Evolutionary conservation across 345 rosid species (phyloP).

Genomic region (Chamaenerion angustifolium): DNA sequence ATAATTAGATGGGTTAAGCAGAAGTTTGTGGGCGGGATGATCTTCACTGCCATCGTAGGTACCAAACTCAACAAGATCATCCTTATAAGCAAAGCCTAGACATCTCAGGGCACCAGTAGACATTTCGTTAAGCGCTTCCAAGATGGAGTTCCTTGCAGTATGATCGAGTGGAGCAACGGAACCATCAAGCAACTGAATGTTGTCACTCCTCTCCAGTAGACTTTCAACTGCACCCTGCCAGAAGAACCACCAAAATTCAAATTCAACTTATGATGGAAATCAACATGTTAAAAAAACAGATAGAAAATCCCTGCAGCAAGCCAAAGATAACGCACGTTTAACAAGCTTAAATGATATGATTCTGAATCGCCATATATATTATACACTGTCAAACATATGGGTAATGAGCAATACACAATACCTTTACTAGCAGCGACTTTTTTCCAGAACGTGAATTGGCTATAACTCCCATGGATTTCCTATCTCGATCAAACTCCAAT

Average conservation of each 20-base stretch:
- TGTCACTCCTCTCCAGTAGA: constrained; percentile 74
- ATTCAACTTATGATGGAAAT: neutral
- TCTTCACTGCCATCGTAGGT: constrained; percentile 80
- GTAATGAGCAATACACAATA: constrained; percentile 7
- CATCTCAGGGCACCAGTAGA: constrained; percentile 71
- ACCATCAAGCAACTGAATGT: constrained; percentile 62
- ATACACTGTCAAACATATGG: neutral
- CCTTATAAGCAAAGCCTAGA: constrained; percentile 73
- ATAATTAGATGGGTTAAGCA: constrained; percentile 61
- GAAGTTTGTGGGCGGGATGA: constrained; percentile 74
- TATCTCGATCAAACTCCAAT: constrained; percentile 80
- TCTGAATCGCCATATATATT: neutral
- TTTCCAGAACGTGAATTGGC: constrained; percentile 62
- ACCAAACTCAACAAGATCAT: constrained; percentile 37
- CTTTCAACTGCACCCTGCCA: constrained; percentile 95
- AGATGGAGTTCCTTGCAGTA: constrained; percentile 38
- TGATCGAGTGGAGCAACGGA: constrained; percentile 49
- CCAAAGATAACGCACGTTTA: neutral
- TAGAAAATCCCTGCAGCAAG: neutral
- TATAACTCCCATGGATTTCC: constrained; percentile 98
- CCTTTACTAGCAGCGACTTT: constrained; percentile 84
- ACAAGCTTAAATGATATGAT: neutral
- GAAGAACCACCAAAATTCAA: neutral
- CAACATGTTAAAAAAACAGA: too few relatives aligned
- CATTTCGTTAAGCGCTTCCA: constrained; percentile 56